Evolutionary conservation across 2,329 filamentous ascomycete species (phyloP), one percentile per base, ranked within the genome.

Genomic region (Claviceps cyperi): DNA sequence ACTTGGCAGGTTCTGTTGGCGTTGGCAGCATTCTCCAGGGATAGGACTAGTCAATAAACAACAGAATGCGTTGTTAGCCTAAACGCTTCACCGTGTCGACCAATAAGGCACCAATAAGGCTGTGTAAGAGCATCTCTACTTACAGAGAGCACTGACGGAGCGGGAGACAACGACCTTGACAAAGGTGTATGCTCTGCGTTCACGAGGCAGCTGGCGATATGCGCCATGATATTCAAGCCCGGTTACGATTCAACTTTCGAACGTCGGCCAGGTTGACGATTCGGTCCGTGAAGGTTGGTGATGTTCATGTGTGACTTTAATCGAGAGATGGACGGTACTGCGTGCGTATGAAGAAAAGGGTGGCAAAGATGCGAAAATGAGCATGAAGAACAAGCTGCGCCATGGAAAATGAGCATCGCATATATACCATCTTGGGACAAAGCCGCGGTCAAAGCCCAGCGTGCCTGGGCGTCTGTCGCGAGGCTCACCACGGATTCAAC

Each of bases 181-280:
- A 77, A 74, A 73, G 74, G 70, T 60, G 64, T 69, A 53, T 65
- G 60, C 58, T 74, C 72, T 52, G 63, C 60, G 58, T 73, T 70
- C 56, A 74, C 66, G 66, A 81, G 70, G 62, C 77, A 80, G 58
- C 68, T 74, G 62, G 74, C 75, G 64, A 81, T 81, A 64, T 82
- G 78, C 65, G 77, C 76, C 78, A 81, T 81, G 63, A 19, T 41
- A 24, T 48, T 21, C 21, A 37, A 24, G 6, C 13, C 19, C 45
- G 35, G 35, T 11, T 45, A 7, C 19, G 9, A 35, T 17, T 15
- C 43, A 28, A 35, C 19, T 17, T n/a, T 13, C n/a, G 17, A 9
- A 45, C 13, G 24, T 22, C n/a, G 24, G 24, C 32, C 43, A 45
- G 24, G 43, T 46, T n/a, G 14, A 14, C 14, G 22, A 24, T 4